These are phyloP conservation scores for Leucogyrophana mollusca DNA, from an alignment of 768 basidiomycete genomes.

Conservation along the genomic window DNA sequence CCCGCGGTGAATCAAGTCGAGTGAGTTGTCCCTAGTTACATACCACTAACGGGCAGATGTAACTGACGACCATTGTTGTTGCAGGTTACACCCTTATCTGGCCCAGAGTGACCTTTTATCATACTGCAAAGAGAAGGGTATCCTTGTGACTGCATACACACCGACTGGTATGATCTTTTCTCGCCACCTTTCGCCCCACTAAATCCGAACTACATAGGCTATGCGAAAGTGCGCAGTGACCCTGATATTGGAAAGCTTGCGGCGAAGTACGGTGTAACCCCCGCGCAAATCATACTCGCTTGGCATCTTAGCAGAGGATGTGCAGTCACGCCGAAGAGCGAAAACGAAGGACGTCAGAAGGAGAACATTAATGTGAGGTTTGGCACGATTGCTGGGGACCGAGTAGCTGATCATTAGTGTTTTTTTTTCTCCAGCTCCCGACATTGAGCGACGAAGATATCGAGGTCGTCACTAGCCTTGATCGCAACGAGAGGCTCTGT, in stretches of 20 bases:
- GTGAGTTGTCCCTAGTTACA: constrained; percentile 20
- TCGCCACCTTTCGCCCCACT: not conserved
- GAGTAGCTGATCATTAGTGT: not conserved
- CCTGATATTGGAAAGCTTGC: constrained; percentile 45
- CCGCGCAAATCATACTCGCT: constrained; percentile 48
- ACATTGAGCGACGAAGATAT: constrained; percentile 29
- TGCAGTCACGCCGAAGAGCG: constrained; percentile 47
- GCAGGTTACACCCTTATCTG: constrained; percentile 51
- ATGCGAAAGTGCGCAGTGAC: constrained; percentile 43
- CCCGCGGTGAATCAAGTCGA: constrained; percentile 52
- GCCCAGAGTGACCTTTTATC: constrained; percentile 44
- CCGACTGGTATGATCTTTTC: constrained; percentile 37
- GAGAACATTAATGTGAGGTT: constrained; percentile 45
- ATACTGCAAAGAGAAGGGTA: constrained; percentile 49
- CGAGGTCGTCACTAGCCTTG: constrained; percentile 26
- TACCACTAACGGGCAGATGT: not conserved
- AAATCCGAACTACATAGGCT: constrained; percentile 27
- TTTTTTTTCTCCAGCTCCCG: constrained; percentile 22
- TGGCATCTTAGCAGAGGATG: constrained; percentile 51
- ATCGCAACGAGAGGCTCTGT: constrained; percentile 31
- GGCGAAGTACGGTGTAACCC: constrained; percentile 42
- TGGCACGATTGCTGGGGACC: not conserved
- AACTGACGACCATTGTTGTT: not conserved
- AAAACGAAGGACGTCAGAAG: constrained; percentile 43
- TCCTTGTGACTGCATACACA: constrained; percentile 47